A percentile compares a stretch with the other conserved stretches of the same genome.
Evolutionary conservation across 176 grass and related monocot species (phyloP).

Genomic region (Dactylis glomerata): DNA sequence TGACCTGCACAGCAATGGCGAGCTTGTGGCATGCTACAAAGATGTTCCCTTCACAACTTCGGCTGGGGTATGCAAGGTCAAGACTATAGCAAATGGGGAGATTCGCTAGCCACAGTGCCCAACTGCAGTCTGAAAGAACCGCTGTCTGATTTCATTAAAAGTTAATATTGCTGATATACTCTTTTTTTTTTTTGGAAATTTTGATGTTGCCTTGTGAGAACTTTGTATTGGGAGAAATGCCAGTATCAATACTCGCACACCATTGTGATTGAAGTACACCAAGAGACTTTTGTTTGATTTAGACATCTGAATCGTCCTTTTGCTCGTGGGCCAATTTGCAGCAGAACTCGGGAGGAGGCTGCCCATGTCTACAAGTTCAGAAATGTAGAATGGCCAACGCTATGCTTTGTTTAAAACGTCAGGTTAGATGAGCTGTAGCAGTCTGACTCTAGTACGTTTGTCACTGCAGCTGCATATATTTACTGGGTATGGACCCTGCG

Average conservation of each 20-base stretch:
- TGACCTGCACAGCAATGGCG: conserved; percentile 61
- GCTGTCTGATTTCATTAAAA: neutral
- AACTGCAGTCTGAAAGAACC: neutral
- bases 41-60: conserved; percentile 68
- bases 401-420: too few relatives aligned
- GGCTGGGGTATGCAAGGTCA: conserved; percentile 66
- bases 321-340: neutral
- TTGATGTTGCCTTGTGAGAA: neutral
- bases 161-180: neutral
- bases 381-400: neutral
- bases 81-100: conserved; percentile 67
- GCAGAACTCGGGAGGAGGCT: neutral
- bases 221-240: neutral
- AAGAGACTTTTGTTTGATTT: neutral
- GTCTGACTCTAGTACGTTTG: too few relatives aligned
- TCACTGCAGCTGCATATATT: too few relatives aligned
- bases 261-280: neutral
- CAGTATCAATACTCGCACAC: neutral
- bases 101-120: conserved; percentile 41
- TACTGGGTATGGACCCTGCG: neutral
- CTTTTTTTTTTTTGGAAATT: neutral
- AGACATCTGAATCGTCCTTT: neutral
- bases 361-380: neutral
- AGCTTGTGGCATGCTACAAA: conserved; percentile 75
- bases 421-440: too few relatives aligned